Percentiles rank a stretch among this genome's conserved stretches.
These are phyloP conservation scores for Podaxis sp. DNA, from an alignment of 768 basidiomycete genomes.

Conservation along the genomic window DNA sequence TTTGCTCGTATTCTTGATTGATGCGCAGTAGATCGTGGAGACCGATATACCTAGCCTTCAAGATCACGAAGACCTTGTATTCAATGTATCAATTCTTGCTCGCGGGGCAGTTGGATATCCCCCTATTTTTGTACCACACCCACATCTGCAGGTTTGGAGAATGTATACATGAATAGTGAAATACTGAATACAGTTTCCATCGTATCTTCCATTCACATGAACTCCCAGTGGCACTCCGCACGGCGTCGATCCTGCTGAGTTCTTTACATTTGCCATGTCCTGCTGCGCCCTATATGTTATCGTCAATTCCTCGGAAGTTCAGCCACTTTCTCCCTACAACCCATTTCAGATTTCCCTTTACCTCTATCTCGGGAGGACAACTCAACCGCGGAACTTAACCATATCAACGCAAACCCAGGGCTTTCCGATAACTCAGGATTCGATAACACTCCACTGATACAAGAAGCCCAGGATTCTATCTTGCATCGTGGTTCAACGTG, in stretches of 20 bases:
- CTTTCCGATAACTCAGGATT: background rate
- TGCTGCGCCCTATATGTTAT: slow-evolving; percentile 2
- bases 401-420: background rate
- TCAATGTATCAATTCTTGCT: background rate
- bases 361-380: background rate
- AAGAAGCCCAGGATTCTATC: background rate
- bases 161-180: background rate
- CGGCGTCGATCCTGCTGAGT: background rate
- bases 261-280: background rate
- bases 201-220: background rate
- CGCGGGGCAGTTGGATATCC: background rate
- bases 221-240: too few relatives aligned
- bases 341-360: slow-evolving; percentile 1
- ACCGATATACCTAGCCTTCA: background rate
- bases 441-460: background rate
- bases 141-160: slow-evolving; percentile 1
- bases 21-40: background rate
- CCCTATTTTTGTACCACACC: background rate
- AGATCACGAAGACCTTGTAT: background rate
- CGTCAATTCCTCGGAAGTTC: background rate
- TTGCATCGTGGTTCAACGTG: background rate
- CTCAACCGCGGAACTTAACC: background rate
- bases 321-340: background rate
- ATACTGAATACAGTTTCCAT: background rate
- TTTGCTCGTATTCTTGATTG: background rate